A percentile compares a stretch with the other conserved stretches of the same genome.
phyloP scores from a whole-genome alignment of 148 eudicot genomes.

The Spergularia bocconei region DNA sequence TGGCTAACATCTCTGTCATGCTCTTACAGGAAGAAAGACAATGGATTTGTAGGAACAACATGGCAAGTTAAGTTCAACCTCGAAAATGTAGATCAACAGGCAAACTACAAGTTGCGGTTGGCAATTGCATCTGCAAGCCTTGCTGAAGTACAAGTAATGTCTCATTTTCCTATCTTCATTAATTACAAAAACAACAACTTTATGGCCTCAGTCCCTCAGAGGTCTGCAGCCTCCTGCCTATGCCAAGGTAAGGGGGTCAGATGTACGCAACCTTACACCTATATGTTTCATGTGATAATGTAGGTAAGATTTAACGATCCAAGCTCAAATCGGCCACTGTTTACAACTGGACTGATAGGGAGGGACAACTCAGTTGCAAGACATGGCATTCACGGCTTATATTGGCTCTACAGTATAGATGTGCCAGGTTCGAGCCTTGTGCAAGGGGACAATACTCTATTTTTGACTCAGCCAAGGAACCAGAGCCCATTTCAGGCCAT shows the following conservation, averaged over 20 bases:
- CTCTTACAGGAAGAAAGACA: constrained; percentile 47
- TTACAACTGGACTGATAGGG: constrained; percentile 52
- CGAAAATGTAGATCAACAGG: constrained; percentile 39
- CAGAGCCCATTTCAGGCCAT: constrained; percentile 60
- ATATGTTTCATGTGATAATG: neutral
- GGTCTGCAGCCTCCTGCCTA: no score
- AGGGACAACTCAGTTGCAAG: constrained; percentile 59
- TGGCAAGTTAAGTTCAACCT: constrained; percentile 89
- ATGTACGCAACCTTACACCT: neutral
- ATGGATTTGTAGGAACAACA: constrained; percentile 65
- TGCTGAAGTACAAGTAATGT: constrained; percentile 62
- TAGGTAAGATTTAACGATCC: constrained; percentile 60
- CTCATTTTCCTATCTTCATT: neutral
- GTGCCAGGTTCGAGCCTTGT: constrained; percentile 38
- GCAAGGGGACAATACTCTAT: constrained; percentile 46
- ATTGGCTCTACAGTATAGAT: constrained; percentile 50
- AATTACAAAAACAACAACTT: neutral
- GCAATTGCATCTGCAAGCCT: constrained; percentile 82
- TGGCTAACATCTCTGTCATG: neutral
- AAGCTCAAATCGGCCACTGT: constrained; percentile 46
- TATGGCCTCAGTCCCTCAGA: no score
- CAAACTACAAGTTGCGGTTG: constrained; percentile 61
- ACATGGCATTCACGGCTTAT: constrained; percentile 62
- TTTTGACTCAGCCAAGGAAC: constrained; percentile 50
- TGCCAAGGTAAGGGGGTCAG: no score